These are phyloP conservation scores for Epichloe gansuensis DNA, from an alignment of 2,329 filamentous ascomycete species.

Conservation along the genomic window DNA sequence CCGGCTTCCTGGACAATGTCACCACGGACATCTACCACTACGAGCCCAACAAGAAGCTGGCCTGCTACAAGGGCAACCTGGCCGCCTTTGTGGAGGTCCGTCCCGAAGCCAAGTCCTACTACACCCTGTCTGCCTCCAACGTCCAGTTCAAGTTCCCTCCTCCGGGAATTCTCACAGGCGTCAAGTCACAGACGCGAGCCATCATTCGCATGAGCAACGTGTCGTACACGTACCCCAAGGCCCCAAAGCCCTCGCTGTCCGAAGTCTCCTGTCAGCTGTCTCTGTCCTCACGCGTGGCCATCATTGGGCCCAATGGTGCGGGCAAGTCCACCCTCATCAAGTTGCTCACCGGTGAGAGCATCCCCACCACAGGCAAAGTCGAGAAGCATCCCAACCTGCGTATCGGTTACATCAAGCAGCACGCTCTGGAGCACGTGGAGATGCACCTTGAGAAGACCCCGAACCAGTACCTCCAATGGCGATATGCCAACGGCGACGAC, in stretches of 20 bases:
- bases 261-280: constrained; percentile 82
- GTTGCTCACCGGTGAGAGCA: constrained; percentile 81
- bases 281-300: constrained; percentile 84
- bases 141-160: constrained; percentile 98
- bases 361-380: constrained; percentile 73
- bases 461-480: constrained; percentile 98
- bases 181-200: constrained; percentile 87
- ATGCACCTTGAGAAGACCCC: constrained; percentile 99
- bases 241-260: constrained; percentile 72
- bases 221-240: constrained; percentile 86
- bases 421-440: constrained; percentile 96
- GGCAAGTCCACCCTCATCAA: constrained; percentile 98
- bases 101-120: constrained; percentile 95
- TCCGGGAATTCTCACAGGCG: constrained; percentile 84
- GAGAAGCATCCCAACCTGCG: constrained; percentile 98
- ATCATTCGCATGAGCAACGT: constrained; percentile 93
- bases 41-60: constrained; percentile 87
- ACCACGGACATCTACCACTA: constrained; percentile 99
- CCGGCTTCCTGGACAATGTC: constrained; percentile 89
- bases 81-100: constrained; percentile 75
- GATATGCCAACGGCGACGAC: constrained; percentile 93
- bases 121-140: constrained; percentile 78
- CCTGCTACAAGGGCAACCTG: constrained; percentile 73
- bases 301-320: constrained; percentile 94
- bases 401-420: constrained; percentile 99